Evolutionary conservation across 805 yeast species (phyloP).

Genomic region (Candida easanensis): DNA sequence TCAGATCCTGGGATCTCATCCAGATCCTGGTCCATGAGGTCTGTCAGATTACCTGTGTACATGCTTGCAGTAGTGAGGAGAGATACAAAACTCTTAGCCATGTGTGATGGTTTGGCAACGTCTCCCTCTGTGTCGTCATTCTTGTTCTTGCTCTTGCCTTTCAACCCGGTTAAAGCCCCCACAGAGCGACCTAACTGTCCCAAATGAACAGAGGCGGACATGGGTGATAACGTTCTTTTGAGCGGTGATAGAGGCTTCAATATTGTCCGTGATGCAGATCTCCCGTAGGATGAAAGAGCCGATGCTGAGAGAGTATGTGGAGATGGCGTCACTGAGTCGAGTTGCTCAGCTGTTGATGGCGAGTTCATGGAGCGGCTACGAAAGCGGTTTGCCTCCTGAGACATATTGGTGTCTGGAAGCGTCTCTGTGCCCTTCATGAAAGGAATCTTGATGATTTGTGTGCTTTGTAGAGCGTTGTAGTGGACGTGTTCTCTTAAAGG

Average conservation of each 20-base stretch:
- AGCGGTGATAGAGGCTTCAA: conserved; percentile 14
- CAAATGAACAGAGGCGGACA: conserved; percentile 6
- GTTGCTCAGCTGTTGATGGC: no score
- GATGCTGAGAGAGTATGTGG: background rate
- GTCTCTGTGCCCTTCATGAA: no score
- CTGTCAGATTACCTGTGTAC: conserved; percentile 36
- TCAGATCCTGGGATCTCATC: background rate
- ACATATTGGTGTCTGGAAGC: no score
- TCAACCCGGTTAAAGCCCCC: conserved; percentile 2
- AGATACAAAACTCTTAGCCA: conserved; percentile 52
- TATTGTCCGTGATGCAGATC: conserved; percentile 5
- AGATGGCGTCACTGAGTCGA: background rate
- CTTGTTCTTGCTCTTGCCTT: background rate
- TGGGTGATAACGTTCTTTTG: conserved; percentile 11
- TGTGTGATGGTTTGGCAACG: conserved; percentile 37
- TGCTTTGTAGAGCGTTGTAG: no score
- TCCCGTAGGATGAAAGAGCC: background rate
- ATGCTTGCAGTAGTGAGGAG: conserved; percentile 56
- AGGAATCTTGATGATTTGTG: background rate
- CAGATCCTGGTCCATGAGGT: conserved; percentile 22
- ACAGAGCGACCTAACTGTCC: conserved; percentile 12
- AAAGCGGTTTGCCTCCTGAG: background rate
- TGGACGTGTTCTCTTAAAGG: no score
- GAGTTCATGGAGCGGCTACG: background rate
- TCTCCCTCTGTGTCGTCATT: conserved; percentile 23